These are phyloP conservation scores for Tetrahymena thermophila DNA, from an alignment of 73 alveolate genomes.

Conservation along the genomic window DNA sequence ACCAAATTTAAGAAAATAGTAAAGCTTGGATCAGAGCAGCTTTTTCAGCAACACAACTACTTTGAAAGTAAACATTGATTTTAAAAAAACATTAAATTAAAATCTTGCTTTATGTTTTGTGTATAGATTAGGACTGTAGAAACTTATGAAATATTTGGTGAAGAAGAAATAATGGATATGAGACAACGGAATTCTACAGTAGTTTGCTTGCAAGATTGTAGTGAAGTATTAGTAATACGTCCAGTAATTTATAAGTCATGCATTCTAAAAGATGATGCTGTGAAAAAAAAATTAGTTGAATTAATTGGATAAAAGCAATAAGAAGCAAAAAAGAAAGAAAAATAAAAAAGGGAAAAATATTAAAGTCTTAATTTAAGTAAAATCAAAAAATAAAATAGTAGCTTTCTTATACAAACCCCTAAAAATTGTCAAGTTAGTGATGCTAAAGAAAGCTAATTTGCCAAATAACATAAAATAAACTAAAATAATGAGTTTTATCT, in stretches of 20 bases:
- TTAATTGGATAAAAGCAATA: background rate
- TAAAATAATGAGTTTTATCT: background rate
- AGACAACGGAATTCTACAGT: background rate
- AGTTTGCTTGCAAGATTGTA: background rate
- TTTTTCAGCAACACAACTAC: background rate
- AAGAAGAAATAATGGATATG: background rate
- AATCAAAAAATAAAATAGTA: background rate
- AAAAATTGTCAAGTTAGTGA: background rate
- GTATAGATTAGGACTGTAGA: background rate
- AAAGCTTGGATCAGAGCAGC: background rate
- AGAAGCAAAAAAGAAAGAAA: background rate
- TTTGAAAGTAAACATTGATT: background rate
- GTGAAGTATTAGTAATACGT: background rate
- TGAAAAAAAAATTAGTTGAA: background rate
- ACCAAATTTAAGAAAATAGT: background rate
- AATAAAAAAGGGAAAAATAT: background rate
- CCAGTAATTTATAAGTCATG: background rate
- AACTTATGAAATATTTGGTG: background rate
- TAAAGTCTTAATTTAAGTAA: background rate
- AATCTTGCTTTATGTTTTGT: background rate
- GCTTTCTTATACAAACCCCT: background rate
- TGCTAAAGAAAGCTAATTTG: background rate
- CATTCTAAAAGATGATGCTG: background rate
- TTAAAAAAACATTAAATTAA: background rate
- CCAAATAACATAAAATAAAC: background rate